phyloP scores from a whole-genome alignment of 2,329 filamentous ascomycete species.

The Teratosphaeria viscida region DNA sequence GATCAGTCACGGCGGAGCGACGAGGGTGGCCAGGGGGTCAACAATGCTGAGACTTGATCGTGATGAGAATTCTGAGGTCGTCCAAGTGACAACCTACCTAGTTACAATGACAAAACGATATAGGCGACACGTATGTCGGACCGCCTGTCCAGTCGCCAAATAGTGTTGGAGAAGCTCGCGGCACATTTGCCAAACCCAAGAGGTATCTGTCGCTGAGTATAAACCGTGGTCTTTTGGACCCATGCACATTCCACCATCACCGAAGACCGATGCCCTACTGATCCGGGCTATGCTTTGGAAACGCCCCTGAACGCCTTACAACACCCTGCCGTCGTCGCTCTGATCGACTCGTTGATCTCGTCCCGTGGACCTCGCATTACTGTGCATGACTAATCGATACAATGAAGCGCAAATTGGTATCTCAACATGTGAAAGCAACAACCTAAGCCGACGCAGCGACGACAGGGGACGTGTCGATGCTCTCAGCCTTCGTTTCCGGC shows the following conservation, averaged over 20 bases:
- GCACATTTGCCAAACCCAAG: background rate
- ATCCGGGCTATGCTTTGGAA: background rate
- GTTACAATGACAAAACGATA: background rate
- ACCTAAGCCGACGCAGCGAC: conserved; percentile 16
- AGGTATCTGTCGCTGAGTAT: background rate
- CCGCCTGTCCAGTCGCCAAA: background rate
- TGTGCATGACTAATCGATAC: conserved; percentile 1
- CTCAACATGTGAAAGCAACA: background rate
- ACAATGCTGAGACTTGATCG: background rate
- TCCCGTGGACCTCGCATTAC: background rate
- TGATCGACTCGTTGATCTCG: background rate
- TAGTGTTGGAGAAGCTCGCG: background rate
- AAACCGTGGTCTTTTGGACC: background rate
- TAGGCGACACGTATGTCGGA: background rate
- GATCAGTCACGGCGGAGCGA: background rate
- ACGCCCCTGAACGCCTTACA: background rate
- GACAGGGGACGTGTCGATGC: conserved; percentile 21
- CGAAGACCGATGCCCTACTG: background rate
- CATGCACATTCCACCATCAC: background rate
- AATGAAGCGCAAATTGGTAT: background rate
- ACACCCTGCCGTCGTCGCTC: background rate
- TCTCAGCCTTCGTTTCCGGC: conserved; percentile 24
- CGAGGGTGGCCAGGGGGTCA: background rate
- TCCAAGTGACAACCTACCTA: background rate
- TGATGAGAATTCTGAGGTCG: background rate